Conservation (phyloP, 2,329 filamentous ascomycete genomes). For the Cordyceps fumosorosea region DNA sequence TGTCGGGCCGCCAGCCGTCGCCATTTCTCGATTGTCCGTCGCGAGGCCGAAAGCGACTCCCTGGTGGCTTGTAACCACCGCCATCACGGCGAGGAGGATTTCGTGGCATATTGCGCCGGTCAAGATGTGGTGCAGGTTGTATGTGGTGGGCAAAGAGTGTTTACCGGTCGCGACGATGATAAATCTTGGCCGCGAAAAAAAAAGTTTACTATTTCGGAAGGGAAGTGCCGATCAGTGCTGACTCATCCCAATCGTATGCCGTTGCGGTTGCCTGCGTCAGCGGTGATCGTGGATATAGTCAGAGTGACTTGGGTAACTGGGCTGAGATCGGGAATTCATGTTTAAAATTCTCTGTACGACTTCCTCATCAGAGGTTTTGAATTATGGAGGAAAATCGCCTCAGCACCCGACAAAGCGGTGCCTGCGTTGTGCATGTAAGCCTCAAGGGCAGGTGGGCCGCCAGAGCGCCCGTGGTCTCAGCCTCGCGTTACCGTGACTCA, state of each 20-base stretch:
- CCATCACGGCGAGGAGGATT: slow-evolving; percentile 11
- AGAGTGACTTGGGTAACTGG: neutral
- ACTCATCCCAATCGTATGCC: slow-evolving; percentile 1
- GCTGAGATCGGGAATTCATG: neutral
- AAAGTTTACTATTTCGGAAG: neutral
- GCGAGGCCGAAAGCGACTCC: slow-evolving; percentile 5
- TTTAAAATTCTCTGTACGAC: too few relatives aligned
- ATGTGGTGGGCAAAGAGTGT: neutral
- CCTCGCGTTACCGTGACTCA: neutral
- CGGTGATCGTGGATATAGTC: too few relatives aligned
- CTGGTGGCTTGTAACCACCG: neutral
- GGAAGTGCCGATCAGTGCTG: slow-evolving; percentile 6
- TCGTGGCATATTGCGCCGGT: slow-evolving; percentile 8
- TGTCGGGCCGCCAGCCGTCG: slow-evolving; percentile 13
- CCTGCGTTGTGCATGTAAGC: neutral
- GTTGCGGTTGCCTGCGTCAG: too few relatives aligned
- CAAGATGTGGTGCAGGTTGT: neutral
- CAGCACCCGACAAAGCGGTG: neutral
- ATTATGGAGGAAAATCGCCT: too few relatives aligned
- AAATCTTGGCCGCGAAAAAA: slow-evolving; percentile 2
- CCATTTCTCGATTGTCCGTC: slow-evolving; percentile 2
- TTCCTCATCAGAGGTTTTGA: too few relatives aligned
- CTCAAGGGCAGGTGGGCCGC: neutral
- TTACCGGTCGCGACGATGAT: neutral
- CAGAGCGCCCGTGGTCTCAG: neutral